A percentile compares a stretch with the other conserved stretches of the same genome.
Conservation (phyloP, 1,284 basidiomycete genomes). For the Ceratobasidium sp. region DNA sequence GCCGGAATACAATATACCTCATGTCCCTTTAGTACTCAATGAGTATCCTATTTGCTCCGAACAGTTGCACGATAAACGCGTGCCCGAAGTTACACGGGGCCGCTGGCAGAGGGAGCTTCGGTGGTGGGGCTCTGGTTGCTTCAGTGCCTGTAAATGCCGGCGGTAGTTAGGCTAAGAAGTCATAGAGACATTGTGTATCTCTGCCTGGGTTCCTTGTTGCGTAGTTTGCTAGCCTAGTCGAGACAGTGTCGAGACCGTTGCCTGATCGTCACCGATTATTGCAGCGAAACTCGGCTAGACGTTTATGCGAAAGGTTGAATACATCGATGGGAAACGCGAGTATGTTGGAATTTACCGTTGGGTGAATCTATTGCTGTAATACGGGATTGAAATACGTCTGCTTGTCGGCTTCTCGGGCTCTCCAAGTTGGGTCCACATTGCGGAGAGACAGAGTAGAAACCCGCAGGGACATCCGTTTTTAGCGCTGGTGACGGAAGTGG, state of each 20-base stretch:
- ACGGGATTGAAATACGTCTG: too few species aligned
- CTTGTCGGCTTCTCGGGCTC: too few species aligned
- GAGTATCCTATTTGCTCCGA: not conserved
- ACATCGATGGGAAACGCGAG: not conserved
- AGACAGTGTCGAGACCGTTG: not conserved
- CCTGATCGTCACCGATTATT: not conserved
- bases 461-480: too few species aligned
- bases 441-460: too few species aligned
- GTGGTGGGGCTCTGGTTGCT: not conserved
- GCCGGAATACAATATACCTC: too few species aligned
- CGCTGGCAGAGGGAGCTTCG: not conserved
- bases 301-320: not conserved
- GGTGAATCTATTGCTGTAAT: too few species aligned
- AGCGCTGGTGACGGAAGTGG: too few species aligned
- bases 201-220: conserved; percentile 16
- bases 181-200: not conserved
- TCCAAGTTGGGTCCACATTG: too few species aligned
- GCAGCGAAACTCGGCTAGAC: not conserved
- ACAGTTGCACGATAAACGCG: not conserved
- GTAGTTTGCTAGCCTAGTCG: not conserved
- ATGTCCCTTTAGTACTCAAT: too few species aligned
- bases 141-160: conserved; percentile 34
- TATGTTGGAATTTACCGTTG: not conserved
- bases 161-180: conserved; percentile 27
- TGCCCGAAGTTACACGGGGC: not conserved